A percentile compares a stretch with the other conserved stretches of the same genome.
These are phyloP conservation scores for Lactifluus piperatus DNA, from an alignment of 768 basidiomycete genomes.

Conservation along the genomic window DNA sequence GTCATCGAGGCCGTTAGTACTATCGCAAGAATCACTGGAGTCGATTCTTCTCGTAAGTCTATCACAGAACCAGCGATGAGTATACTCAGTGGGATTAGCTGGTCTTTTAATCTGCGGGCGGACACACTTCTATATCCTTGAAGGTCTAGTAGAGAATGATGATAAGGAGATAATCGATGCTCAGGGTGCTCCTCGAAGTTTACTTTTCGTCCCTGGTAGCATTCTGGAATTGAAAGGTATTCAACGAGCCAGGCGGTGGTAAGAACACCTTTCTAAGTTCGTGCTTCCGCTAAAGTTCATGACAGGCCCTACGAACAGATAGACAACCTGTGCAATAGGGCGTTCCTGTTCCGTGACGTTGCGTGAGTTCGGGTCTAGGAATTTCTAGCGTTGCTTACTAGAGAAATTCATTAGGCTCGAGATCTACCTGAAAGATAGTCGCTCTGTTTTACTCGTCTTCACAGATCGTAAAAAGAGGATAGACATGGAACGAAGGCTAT, in stretches of 20 bases:
- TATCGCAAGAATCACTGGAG: constrained; percentile 80
- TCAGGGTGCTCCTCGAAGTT: constrained; percentile 68
- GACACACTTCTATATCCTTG: constrained; percentile 82
- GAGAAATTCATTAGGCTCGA: constrained; percentile 50
- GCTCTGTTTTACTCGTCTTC: constrained; percentile 80
- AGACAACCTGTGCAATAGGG: constrained; percentile 66
- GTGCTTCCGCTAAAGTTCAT: neutral
- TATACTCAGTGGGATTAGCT: constrained; percentile 34
- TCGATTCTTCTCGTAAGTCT: constrained; percentile 81
- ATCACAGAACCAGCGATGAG: neutral
- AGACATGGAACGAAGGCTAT: constrained; percentile 46
- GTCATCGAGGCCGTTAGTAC: constrained; percentile 82
- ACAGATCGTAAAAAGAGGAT: constrained; percentile 56
- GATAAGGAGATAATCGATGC: constrained; percentile 86
- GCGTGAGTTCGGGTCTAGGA: constrained; percentile 46
- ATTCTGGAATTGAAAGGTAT: constrained; percentile 72
- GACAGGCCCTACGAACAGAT: constrained; percentile 73
- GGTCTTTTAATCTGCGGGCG: constrained; percentile 83
- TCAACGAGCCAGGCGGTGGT: constrained; percentile 81
- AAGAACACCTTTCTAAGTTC: constrained; percentile 18
- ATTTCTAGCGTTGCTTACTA: neutral
- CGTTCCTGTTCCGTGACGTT: constrained; percentile 86
- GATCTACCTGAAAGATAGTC: constrained; percentile 88
- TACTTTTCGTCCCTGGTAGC: constrained; percentile 82
- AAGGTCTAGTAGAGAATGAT: constrained; percentile 81